Percentiles rank a stretch among this genome's conserved stretches.
Conservation (phyloP, 176 grass and related monocot species). For the Oryza longistaminata region DNA sequence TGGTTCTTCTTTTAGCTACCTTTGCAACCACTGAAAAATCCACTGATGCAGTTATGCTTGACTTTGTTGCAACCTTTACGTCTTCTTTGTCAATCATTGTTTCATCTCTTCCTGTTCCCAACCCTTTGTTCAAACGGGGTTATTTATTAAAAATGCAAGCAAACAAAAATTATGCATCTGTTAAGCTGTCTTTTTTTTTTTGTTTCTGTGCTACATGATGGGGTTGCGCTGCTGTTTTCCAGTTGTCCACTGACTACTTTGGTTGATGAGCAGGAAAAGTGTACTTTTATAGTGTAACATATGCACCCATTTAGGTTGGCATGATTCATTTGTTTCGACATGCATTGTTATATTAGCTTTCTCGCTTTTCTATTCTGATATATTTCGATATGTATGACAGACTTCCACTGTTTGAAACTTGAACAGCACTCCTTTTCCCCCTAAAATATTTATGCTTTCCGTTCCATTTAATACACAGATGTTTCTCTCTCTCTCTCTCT, state of each 20-base stretch:
- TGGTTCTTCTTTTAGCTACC: constrained; percentile 24
- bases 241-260: constrained; percentile 26
- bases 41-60: constrained; percentile 45
- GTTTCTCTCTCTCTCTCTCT: background rate
- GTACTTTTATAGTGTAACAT: constrained; percentile 4
- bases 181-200: constrained; percentile 45
- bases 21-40: constrained; percentile 43
- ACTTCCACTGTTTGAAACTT: background rate
- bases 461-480: constrained; percentile 7
- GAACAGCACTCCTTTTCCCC: background rate
- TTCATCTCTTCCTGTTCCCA: constrained; percentile 1
- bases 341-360: constrained; percentile 16
- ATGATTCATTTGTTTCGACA: background rate
- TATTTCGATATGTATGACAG: background rate
- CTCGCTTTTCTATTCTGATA: background rate
- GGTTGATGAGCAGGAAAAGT: constrained; percentile 17
- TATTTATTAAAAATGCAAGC: constrained; percentile 35
- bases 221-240: constrained; percentile 12
- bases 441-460: background rate
- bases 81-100: constrained; percentile 20
- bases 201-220: constrained; percentile 29
- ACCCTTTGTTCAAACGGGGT: constrained; percentile 30
- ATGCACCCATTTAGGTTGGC: constrained; percentile 17
- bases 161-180: constrained; percentile 20
- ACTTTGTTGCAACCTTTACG: constrained; percentile 26